Conservation (phyloP, 2,329 filamentous ascomycete species). For the Verticillium isaacii region DNA sequence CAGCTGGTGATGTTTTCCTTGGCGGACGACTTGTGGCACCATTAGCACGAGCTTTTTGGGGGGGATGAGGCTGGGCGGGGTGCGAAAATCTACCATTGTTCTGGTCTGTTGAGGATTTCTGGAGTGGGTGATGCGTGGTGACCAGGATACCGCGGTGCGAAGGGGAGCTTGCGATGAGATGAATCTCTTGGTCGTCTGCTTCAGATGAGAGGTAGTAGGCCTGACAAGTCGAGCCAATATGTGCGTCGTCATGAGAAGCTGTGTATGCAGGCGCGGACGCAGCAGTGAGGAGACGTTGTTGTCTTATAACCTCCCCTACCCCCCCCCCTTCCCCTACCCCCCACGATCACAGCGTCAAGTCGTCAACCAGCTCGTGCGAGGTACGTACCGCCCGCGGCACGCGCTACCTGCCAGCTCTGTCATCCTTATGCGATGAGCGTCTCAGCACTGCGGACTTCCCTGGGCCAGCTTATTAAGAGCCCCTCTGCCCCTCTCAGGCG, state of each 20-base stretch:
- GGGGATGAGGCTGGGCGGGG: not conserved
- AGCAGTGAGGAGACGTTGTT: not conserved
- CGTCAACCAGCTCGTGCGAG: not conserved
- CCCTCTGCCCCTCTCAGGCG: not conserved
- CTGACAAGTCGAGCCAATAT: not conserved
- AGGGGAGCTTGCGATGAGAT: not conserved
- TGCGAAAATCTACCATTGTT: not conserved
- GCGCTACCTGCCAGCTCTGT: not conserved
- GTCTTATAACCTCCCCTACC: not conserved
- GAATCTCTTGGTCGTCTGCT: not conserved
- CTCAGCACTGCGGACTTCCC: not conserved
- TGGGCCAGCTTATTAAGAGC: not conserved
- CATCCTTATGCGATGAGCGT: not conserved
- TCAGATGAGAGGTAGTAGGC: not conserved
- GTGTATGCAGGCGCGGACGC: not conserved
- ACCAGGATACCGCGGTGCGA: not conserved
- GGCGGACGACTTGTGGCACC: constrained; percentile 27
- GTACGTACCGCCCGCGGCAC: not conserved
- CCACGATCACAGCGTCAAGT: not conserved
- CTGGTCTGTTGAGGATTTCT: not conserved
- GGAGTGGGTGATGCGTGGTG: not conserved
- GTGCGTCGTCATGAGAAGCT: not conserved
- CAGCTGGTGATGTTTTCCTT: constrained; percentile 65
- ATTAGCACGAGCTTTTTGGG: not conserved
- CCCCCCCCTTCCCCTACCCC: no score